Conservation (phyloP, 768 basidiomycete species). For the Leccinum variicolor region DNA sequence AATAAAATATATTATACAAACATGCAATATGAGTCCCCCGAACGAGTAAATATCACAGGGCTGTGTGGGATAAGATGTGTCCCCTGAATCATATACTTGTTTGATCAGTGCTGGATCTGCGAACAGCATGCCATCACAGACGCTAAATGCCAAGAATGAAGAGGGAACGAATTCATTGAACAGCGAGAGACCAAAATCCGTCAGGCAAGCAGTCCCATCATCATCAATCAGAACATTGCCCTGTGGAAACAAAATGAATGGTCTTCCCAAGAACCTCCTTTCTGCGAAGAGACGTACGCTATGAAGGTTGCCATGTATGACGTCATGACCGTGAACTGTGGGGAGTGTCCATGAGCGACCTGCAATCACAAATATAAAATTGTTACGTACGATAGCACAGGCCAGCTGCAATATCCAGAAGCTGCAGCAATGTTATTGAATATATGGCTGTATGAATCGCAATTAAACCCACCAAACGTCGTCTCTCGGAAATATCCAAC, state of each 20-base stretch:
- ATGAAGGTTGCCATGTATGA: constrained; percentile 37
- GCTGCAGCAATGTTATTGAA: constrained; percentile 6
- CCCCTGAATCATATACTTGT: neutral
- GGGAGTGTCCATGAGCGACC: neutral
- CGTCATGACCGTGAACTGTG: constrained; percentile 21
- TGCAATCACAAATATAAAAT: neutral
- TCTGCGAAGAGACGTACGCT: constrained; percentile 20
- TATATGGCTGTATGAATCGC: neutral
- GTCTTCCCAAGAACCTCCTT: neutral
- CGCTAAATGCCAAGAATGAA: constrained; percentile 30
- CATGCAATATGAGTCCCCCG: constrained; percentile 35
- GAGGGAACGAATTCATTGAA: constrained; percentile 25
- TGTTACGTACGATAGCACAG: constrained; percentile 23
- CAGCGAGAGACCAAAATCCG: constrained; percentile 45
- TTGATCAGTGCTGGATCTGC: constrained; percentile 37
- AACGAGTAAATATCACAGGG: constrained; percentile 30
- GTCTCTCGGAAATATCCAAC: neutral
- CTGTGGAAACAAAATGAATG: constrained; percentile 6
- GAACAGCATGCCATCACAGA: constrained; percentile 42
- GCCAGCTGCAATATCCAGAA: constrained; percentile 22
- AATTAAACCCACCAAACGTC: constrained; percentile 12
- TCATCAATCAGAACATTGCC: constrained; percentile 44
- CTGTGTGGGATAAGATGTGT: constrained; percentile 11
- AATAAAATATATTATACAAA: constrained; percentile 7
- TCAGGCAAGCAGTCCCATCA: constrained; percentile 38